These are phyloP conservation scores for Chalaropsis ovoidea DNA, from an alignment of 2,329 filamentous ascomycete species.

Conservation along the genomic window DNA sequence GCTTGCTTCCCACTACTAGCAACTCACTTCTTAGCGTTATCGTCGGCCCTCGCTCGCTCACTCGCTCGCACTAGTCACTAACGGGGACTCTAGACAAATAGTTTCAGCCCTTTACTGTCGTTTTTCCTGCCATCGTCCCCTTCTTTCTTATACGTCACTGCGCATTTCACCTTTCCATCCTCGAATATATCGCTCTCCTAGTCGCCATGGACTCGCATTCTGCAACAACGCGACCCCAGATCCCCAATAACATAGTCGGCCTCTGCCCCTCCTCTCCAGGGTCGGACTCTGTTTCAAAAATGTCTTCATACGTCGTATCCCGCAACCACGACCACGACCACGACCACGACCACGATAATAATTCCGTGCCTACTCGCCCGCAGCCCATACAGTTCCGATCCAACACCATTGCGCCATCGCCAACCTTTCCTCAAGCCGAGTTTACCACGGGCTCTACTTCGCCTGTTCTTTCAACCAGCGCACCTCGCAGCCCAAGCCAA, in stretches of 20 bases:
- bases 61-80: neutral
- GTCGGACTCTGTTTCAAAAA: constrained; percentile 17
- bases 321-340: neutral
- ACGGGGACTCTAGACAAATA: constrained; percentile 9
- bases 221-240: neutral
- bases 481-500: constrained; percentile 24
- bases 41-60: neutral
- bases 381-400: constrained; percentile 23
- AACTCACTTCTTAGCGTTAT: neutral
- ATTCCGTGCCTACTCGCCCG: constrained; percentile 3
- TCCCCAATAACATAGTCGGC: neutral
- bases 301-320: constrained; percentile 1
- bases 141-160: constrained; percentile 12
- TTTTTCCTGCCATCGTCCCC: neutral
- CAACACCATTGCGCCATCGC: constrained; percentile 25
- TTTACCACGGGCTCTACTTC: constrained; percentile 26
- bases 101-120: neutral
- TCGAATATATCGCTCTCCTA: constrained; percentile 6
- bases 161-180: constrained; percentile 1
- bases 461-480: constrained; percentile 22
- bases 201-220: constrained; percentile 4
- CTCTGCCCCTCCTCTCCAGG: constrained; percentile 8
- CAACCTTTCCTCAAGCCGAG: constrained; percentile 22
- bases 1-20: neutral
- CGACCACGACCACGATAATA: neutral